phyloP scores from a whole-genome alignment of 352 stramenopile species.

The Aphanomyces cochlioides region DNA sequence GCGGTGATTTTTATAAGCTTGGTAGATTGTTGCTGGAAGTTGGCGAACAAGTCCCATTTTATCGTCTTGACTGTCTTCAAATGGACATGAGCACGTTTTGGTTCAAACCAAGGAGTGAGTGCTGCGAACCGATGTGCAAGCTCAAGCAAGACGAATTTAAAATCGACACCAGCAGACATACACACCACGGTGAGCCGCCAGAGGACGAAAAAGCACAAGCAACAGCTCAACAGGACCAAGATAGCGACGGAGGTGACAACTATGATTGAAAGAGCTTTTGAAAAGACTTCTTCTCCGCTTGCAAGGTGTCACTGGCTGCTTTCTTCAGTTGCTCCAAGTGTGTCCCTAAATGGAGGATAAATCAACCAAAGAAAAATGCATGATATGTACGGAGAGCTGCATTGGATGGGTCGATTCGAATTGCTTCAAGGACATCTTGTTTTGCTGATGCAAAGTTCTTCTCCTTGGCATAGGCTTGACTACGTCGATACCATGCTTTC shows the following conservation, averaged over 20 bases:
- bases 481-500: constrained; percentile 65
- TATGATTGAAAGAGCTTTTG: background rate
- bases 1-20: background rate
- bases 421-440: background rate
- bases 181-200: background rate
- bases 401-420: background rate
- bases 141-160: constrained; percentile 11
- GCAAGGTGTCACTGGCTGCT: background rate
- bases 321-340: background rate
- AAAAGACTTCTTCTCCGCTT: constrained; percentile 4
- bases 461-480: constrained; percentile 49
- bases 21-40: constrained; percentile 19
- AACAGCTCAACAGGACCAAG: background rate
- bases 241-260: background rate
- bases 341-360: background rate
- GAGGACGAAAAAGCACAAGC: background rate
- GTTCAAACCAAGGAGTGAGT: constrained; percentile 15
- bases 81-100: constrained; percentile 18
- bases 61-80: constrained; percentile 9
- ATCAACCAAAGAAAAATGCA: background rate
- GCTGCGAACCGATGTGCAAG: constrained; percentile 4
- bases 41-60: constrained; percentile 19
- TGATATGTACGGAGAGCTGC: background rate
- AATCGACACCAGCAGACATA: background rate
- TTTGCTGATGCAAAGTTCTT: constrained; percentile 61